These are phyloP conservation scores for Candida coleopterorum DNA, from an alignment of 805 yeast genomes.

Conservation along the genomic window DNA sequence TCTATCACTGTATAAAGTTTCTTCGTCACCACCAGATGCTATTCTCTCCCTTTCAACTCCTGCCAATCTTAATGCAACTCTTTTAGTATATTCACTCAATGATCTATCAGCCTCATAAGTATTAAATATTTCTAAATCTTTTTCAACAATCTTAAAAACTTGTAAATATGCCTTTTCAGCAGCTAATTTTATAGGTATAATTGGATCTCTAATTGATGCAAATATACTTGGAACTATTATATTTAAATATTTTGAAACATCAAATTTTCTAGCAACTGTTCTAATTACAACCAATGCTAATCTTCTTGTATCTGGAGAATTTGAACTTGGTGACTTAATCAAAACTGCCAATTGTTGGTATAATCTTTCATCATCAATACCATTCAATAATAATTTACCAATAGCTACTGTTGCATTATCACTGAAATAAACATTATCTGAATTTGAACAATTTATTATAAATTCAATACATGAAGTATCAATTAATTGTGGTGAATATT, in stretches of 20 bases:
- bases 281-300: constrained; percentile 70
- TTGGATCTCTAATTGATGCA: constrained; percentile 76
- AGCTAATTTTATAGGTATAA: constrained; percentile 88
- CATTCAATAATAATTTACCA: constrained; percentile 65
- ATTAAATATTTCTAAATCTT: constrained; percentile 58
- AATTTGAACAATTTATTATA: constrained; percentile 40
- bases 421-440: constrained; percentile 48
- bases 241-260: constrained; percentile 51
- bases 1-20: constrained; percentile 77
- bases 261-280: constrained; percentile 64
- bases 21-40: constrained; percentile 86
- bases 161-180: constrained; percentile 87
- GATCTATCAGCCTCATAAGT: constrained; percentile 72
- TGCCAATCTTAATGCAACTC: constrained; percentile 88
- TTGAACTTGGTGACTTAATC: constrained; percentile 50
- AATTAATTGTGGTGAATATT: constrained; percentile 60
- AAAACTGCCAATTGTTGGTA: constrained; percentile 47
- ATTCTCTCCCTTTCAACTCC: constrained; percentile 82
- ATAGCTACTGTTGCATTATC: constrained; percentile 77
- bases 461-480: constrained; percentile 49
- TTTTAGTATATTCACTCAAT: constrained; percentile 79
- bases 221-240: constrained; percentile 69
- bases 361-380: constrained; percentile 40
- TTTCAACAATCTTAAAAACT: constrained; percentile 62
- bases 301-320: constrained; percentile 74